These are phyloP conservation scores for Spizellomyces punctatus DNA, from an alignment of 192 early-diverging fungal genomes.

Conservation along the genomic window DNA sequence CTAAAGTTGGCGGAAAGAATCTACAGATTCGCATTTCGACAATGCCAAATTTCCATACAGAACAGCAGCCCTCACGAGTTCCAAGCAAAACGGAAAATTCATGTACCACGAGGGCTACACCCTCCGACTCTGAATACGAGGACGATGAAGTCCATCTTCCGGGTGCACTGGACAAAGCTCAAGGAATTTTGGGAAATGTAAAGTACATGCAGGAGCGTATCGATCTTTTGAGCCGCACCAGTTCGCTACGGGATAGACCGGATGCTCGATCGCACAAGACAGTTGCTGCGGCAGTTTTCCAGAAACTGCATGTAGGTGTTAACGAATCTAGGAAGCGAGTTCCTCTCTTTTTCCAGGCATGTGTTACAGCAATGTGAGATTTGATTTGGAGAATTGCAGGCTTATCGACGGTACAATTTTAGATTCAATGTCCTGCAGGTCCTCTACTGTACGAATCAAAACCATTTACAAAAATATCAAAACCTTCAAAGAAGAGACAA, in stretches of 20 bases:
- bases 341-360: slow-evolving; percentile 22
- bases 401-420: background rate
- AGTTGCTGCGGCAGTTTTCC: slow-evolving; percentile 64
- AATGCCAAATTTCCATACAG: background rate
- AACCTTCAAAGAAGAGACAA: slow-evolving; percentile 89
- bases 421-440: background rate
- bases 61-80: background rate
- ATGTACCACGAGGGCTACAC: background rate
- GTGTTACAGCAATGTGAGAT: background rate
- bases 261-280: slow-evolving; percentile 9
- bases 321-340: slow-evolving; percentile 65
- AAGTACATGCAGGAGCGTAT: slow-evolving; percentile 16
- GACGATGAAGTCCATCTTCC: slow-evolving; percentile 59
- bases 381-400: too few relatives aligned
- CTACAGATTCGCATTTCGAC: background rate
- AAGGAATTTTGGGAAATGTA: slow-evolving; percentile 14
- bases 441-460: slow-evolving; percentile 59
- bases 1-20: background rate
- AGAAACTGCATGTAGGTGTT: slow-evolving; percentile 84
- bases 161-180: slow-evolving; percentile 73
- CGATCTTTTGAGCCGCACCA: slow-evolving; percentile 21
- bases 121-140: background rate
- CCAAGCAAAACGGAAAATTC: background rate
- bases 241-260: slow-evolving; percentile 9
- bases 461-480: slow-evolving; percentile 88